These are phyloP conservation scores for Phyllosticta citriasiana DNA, from an alignment of 2,329 filamentous ascomycete genomes.

Conservation along the genomic window DNA sequence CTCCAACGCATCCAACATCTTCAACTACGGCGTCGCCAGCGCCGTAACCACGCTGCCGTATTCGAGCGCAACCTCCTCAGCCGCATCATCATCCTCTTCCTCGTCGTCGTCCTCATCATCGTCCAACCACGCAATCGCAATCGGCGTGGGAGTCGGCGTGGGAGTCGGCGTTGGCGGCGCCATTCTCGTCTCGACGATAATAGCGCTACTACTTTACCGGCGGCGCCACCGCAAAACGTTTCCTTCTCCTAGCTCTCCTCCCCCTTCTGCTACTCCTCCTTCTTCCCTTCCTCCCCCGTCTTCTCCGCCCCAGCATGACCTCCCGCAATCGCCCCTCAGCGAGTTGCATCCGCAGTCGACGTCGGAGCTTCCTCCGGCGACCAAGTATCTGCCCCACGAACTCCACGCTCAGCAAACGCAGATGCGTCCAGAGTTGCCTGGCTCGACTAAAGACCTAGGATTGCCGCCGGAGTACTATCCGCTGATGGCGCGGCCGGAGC, in stretches of 20 bases:
- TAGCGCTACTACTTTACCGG: conserved; percentile 7
- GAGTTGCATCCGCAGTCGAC: not conserved
- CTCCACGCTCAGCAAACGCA: not conserved
- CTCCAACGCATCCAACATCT: conserved; percentile 13
- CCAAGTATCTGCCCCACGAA: not conserved
- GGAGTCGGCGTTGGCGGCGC: conserved; percentile 14
- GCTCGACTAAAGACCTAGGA: not conserved
- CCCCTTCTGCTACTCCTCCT: not conserved
- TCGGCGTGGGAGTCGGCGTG: conserved; percentile 16
- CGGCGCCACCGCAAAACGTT: not conserved
- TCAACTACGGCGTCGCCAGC: conserved; percentile 12
- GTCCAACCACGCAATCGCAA: conserved; percentile 11
- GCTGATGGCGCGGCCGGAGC: not conserved
- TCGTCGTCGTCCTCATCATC: not conserved
- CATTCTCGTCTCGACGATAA: conserved; percentile 11
- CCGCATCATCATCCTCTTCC: not conserved
- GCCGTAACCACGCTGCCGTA: conserved; percentile 15
- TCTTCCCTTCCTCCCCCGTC: not conserved
- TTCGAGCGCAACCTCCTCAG: conserved; percentile 5
- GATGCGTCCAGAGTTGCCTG: not conserved
- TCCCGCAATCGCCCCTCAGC: not conserved
- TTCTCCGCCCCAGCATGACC: not conserved
- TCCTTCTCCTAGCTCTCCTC: not conserved
- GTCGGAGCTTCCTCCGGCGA: not conserved
- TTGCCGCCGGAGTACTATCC: not conserved